Evolutionary conservation across 768 basidiomycete species (phyloP), one percentile per base, ranked within the genome.

Genomic region (Lentinus brumalis): DNA sequence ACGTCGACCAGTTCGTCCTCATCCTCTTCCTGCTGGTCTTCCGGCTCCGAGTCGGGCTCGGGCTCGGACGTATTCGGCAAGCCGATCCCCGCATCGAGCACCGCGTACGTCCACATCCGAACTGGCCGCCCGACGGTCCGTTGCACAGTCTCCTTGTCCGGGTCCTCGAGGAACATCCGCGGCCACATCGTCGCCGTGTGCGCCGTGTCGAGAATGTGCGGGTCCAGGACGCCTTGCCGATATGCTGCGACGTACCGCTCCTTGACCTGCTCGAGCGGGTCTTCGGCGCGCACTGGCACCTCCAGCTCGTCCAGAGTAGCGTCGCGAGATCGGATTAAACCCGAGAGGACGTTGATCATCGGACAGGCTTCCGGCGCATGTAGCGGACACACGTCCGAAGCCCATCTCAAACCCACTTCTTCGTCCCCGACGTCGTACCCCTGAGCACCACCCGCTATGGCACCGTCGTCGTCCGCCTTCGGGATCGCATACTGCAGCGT

Each of bases 401-500:
- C 76, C 84, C 84, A 88, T 29, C 86, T 72, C 35, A 54, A 16
- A 8, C 53, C 35, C 31, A 45, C 32, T 3, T 26, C 9, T 5
- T 18, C 16, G 1, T 47, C 56, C 29, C 31, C 45, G n/a, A 40
- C 35, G 12, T 10, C 50, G 15, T 18, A 10, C 6, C 5, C 21
- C 15, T 42, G 51, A 1, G 32, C 64, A 30, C 12, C 16, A 3
- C 21, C 44, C 2, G 45, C 76, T 40, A 77, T 80, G 51, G 80
- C 80, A 4, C 21, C 49, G 4, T 50, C 76, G 41, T 78, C 80
- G 50, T 81, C 81, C 53, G 79, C 78, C 69, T 81, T 84, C 2
- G 88, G 85, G 38, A 94, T 85, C 15, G 89, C 86, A 68, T 93
- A 93, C 69, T 90, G 87, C 29, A 94, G 76, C 1, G 91, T 86